Base-by-base conservation (phyloP, 2,329 filamentous ascomycete species). In the Pseudopithomyces chartarum region DNA sequence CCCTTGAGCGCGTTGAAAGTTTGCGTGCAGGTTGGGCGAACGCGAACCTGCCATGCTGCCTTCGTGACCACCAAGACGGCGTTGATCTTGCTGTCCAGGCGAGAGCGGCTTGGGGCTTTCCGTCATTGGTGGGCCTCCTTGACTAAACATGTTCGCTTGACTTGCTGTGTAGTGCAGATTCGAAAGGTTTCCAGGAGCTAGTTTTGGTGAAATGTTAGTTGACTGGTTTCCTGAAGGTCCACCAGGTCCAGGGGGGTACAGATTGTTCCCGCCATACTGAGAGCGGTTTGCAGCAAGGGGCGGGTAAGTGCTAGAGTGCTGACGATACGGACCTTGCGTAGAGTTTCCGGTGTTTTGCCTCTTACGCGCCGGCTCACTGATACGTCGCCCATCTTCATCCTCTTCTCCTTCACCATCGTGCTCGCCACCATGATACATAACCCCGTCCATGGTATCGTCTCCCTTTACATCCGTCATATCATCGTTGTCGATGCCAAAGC, bases 31-130 rank as follows among this genome's bases (percentile, higher is more conserved):
- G 70, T 84, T 89, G n/a, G 87, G 87, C 32, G 87, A 90, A 53
- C 85, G 82, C 60, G 88, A 86, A 55, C 86, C 82, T 40, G 76
- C 79, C 51, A 79, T 68, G 54, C 67, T 73, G 39, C 70, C 77
- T 58, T 84, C 75, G 29, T 78, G 75, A 15, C 82, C 75, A 62
- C 86, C 85, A 48, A 88, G 80, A 19, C 82, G 72, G 76, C 78
- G 78, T 55, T 84, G 80, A 19, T 82, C 79, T 60, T 80, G 78
- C 55, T 81, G 80, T 17, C 82, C 82, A n/a, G 90, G 89, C 58
- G 88, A 92, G 39, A 96, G 80, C 3, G 92, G 89, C 70, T 93
- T 96, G 0, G 92, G 92, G 63, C 91, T 96, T 75, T 97, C 92
- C 2, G 90, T 95, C 80, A 96, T 90, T 13, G 48, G 48, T 1